phyloP scores from a whole-genome alignment of 768 basidiomycete species.

The Lepiota venenata region DNA sequence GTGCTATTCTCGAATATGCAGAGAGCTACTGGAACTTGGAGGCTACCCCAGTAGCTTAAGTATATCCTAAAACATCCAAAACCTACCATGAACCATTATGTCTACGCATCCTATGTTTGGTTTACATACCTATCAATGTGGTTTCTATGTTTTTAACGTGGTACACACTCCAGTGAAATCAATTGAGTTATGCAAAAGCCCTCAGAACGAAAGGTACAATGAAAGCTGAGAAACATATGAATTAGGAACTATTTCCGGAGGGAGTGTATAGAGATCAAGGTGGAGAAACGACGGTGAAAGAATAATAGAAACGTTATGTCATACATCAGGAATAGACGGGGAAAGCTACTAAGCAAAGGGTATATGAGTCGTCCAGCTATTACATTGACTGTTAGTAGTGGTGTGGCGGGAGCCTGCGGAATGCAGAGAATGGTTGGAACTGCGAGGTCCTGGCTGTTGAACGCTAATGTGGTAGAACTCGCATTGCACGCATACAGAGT shows the following conservation, averaged over 20 bases:
- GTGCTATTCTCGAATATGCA: slow-evolving; percentile 90
- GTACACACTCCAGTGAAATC: too few species aligned
- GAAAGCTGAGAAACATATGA: background rate
- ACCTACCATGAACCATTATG: background rate
- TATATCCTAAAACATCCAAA: background rate
- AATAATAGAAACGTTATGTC: too few species aligned
- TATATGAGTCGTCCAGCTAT: slow-evolving; percentile 2
- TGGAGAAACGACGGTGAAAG: background rate
- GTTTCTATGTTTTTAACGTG: too few species aligned
- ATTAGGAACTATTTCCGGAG: background rate
- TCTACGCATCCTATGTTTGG: too few species aligned
- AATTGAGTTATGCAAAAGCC: too few species aligned
- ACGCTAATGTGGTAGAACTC: background rate
- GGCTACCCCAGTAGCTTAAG: slow-evolving; percentile 26
- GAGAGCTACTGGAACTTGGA: slow-evolving; percentile 86
- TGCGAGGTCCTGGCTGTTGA: background rate
- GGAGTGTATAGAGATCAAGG: background rate
- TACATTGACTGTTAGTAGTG: background rate
- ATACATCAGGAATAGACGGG: background rate
- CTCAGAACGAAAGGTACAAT: background rate
- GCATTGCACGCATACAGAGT: background rate
- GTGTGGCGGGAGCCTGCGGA: too few species aligned
- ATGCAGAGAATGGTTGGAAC: too few species aligned
- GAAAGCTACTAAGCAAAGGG: slow-evolving; percentile 5
- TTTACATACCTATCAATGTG: too few species aligned